Base-by-base conservation (phyloP, 2,329 filamentous ascomycete genomes). In the Fusarium coicis region DNA sequence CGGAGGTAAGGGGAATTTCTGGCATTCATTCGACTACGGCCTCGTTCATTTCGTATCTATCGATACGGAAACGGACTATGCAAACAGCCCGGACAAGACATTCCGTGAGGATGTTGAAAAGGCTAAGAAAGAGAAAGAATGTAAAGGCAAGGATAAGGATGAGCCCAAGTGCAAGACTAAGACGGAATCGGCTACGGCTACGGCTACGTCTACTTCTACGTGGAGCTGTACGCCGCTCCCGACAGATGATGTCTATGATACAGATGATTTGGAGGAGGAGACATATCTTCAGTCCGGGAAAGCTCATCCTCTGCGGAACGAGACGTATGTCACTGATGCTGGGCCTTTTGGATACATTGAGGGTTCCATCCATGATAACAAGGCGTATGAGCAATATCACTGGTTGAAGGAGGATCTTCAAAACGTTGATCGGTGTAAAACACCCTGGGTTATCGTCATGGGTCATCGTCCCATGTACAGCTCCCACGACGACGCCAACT, bases 401-500 rank as follows among this genome's bases (percentile, higher is more conserved):
- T 64, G 62, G 62, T 28, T 63, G n/a, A 15, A 18, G 0, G 32
- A 40, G 0, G 57, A 64, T n/a, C 62, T 63, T 0, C 0, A 1
- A 0, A 39, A 18, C 0, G 46, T 64, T 5, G 21, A 64, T 34
- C 32, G 62, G 3, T 63, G 62, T 11, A 39, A 64, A 12, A 64
- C 57, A 4, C 62, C 62, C 0, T 64, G 57, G 62, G 57, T 63
- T 11, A 28, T 63, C 3, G 1, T 64, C 7, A 64, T 64, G 62
- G 62, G 57, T 0, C 57, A 64, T 5, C 62, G 56, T 16, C 62
- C 46, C 1, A 63, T 64, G 44, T 63, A 64, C 12, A 64, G 62
- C 1, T 64, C 57, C 4, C 49, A 62, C 8, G 14, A 16, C 1
- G 4, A 0, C 21, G 2, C 6, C 1, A 39, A n/a, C 1, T 62